Conservation (phyloP, 176 grass and related monocot genomes). For the sorghum (Sorghum bicolor) region Sorghum_bicolor_NCBIv3 NC_012870.2:68459001-68459500, state of each 20-base stretch:
- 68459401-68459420: not conserved
- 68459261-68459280: not conserved
- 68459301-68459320: not conserved
- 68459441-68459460: not conserved
- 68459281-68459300: not conserved
- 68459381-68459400: not conserved
- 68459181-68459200: not conserved
- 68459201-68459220: not conserved
- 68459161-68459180: not conserved
- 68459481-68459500: constrained; percentile 80
- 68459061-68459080: not conserved
- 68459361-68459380: not conserved
- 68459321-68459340: not conserved
- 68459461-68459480: constrained; percentile 65
- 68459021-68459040: not conserved
- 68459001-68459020: not conserved
- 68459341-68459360: not conserved
- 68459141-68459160: not conserved
- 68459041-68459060: not conserved
- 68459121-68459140: not conserved
- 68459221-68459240: not conserved
- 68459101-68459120: not conserved
- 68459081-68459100: not conserved
- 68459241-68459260: not conserved
- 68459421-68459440: not conserved